Evolutionary conservation across 2,329 filamentous ascomycete genomes (phyloP).

Genomic region (Drechmeria coniospora): DNA sequence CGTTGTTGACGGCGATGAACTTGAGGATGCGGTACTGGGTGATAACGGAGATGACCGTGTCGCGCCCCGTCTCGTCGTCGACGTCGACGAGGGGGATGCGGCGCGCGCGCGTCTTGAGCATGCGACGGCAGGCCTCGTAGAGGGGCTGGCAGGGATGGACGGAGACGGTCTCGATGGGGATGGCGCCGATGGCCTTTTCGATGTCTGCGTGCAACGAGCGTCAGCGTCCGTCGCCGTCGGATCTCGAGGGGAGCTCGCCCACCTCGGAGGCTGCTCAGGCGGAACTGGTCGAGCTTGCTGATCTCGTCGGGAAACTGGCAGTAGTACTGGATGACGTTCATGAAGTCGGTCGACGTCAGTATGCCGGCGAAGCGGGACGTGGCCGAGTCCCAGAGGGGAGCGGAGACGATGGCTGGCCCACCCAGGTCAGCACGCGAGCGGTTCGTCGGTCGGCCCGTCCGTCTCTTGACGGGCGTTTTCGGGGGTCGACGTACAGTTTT

Average conservation of each 20-base stretch:
- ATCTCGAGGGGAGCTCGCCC: slow-evolving; percentile 14
- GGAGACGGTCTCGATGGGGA: slow-evolving; percentile 87
- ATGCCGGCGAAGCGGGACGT: slow-evolving; percentile 87
- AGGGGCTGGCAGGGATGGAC: slow-evolving; percentile 80
- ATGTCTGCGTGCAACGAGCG: slow-evolving; percentile 48
- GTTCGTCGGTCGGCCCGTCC: background rate
- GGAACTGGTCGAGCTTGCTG: slow-evolving; percentile 82
- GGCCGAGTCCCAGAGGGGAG: slow-evolving; percentile 90
- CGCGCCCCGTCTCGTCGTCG: slow-evolving; percentile 82
- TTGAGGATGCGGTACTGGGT: slow-evolving; percentile 98
- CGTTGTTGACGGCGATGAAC: slow-evolving; percentile 89
- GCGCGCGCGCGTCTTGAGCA: slow-evolving; percentile 85
- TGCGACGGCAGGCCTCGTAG: slow-evolving; percentile 87
- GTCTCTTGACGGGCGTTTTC: background rate
- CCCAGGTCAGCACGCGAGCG: slow-evolving; percentile 1
- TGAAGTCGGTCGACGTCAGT: slow-evolving; percentile 90
- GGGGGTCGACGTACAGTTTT: slow-evolving; percentile 56
- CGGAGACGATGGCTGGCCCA: slow-evolving; percentile 76
- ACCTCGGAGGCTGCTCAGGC: slow-evolving; percentile 84
- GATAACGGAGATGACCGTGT: slow-evolving; percentile 91
- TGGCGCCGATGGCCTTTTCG: slow-evolving; percentile 82
- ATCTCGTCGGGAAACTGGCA: slow-evolving; percentile 90
- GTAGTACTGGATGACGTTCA: slow-evolving; percentile 98
- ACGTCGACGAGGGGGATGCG: slow-evolving; percentile 87
- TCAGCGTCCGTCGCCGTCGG: background rate